Percentiles rank a stretch among this genome's conserved stretches.
Evolutionary conservation across 139 green algal species (phyloP).

Genomic region (Chlamydomonas applanata): DNA sequence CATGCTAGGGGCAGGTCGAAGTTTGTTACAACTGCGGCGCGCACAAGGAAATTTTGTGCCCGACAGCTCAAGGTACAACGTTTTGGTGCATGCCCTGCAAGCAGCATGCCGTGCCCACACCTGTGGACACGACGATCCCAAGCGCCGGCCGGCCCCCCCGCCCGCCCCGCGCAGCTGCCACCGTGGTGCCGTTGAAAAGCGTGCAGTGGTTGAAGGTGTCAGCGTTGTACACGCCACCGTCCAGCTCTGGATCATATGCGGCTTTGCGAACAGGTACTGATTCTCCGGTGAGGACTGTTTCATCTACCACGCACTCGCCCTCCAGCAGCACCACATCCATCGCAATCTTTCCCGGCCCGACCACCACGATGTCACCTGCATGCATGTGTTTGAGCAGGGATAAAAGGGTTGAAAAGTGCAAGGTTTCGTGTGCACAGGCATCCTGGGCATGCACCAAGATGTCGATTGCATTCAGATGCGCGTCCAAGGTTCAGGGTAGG

Average conservation of each 20-base stretch:
- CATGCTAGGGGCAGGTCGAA: no score
- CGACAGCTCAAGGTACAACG: no score
- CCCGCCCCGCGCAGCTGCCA: slow-evolving; percentile 28
- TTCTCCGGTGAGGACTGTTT: slow-evolving; percentile 32
- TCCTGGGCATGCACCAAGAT: no score
- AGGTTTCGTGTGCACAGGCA: no score
- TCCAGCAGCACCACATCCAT: slow-evolving; percentile 41
- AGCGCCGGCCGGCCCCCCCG: slow-evolving; percentile 22
- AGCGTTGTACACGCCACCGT: slow-evolving; percentile 26
- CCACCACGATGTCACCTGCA: slow-evolving; percentile 44
- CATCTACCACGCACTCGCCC: slow-evolving; percentile 47
- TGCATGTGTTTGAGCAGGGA: no score
- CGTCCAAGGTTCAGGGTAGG: no score
- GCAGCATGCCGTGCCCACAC: slow-evolving; percentile 10
- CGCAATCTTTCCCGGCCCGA: slow-evolving; percentile 30
- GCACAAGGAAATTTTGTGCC: no score
- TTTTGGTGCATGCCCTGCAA: no score
- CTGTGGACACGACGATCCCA: slow-evolving; percentile 42
- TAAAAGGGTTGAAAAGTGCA: no score
- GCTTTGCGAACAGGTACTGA: slow-evolving; percentile 49
- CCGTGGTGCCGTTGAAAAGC: slow-evolving; percentile 41
- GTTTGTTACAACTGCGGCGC: no score
- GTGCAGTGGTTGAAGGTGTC: slow-evolving; percentile 39
- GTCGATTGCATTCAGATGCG: no score
- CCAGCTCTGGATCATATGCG: slow-evolving; percentile 33